Conservation (phyloP, 768 basidiomycete genomes). For the Suillus variegatus region DNA sequence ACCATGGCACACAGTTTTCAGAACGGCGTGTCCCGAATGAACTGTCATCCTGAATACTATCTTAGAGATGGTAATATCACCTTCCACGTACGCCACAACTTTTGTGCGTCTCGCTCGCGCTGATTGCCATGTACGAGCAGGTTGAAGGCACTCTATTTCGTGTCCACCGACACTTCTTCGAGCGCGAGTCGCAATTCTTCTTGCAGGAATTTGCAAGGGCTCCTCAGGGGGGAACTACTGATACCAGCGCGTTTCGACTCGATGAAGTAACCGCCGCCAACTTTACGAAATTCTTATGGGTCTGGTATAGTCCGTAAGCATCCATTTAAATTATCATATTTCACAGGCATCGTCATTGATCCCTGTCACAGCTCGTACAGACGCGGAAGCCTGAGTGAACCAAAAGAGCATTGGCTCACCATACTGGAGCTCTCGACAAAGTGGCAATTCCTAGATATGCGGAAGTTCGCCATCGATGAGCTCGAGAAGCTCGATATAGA, state of each 20-base stretch:
- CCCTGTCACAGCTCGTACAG: conserved; percentile 47
- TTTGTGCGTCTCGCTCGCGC: too few species aligned
- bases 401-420: conserved; percentile 50
- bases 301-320: conserved; percentile 56
- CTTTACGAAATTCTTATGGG: conserved; percentile 51
- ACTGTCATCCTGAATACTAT: not conserved
- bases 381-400: conserved; percentile 43
- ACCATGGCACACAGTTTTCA: not conserved
- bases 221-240: not conserved
- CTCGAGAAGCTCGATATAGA: conserved; percentile 48
- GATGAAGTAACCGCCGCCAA: conserved; percentile 32
- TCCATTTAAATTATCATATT: not conserved
- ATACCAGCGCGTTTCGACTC: conserved; percentile 8
- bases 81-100: not conserved
- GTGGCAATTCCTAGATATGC: conserved; percentile 59
- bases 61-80: not conserved
- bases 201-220: conserved; percentile 19
- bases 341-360: not conserved
- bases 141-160: not conserved
- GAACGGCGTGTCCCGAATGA: not conserved
- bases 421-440: conserved; percentile 54
- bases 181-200: conserved; percentile 37
- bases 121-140: not conserved
- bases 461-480: conserved; percentile 52
- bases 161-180: conserved; percentile 20